Conservation (phyloP, 2,329 filamentous ascomycete genomes). For the Fusarium sp. region DNA sequence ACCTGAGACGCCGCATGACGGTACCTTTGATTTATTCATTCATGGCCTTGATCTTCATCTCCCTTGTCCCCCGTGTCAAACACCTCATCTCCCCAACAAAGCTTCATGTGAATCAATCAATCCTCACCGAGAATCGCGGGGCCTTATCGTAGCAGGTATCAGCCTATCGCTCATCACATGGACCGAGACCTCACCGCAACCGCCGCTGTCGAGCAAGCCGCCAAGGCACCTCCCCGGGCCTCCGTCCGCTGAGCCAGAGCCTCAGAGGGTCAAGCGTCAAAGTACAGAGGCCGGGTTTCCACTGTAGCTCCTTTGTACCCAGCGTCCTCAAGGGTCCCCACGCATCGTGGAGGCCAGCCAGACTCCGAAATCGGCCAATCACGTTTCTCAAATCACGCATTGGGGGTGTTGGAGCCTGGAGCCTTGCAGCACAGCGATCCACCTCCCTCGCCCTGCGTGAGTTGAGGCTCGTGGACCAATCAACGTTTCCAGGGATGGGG, state of each 20-base stretch:
- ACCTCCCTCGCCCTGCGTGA: slow-evolving; percentile 32
- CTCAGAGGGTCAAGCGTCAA: slow-evolving; percentile 30
- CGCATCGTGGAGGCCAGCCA: slow-evolving; percentile 10
- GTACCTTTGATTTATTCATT: slow-evolving; percentile 18
- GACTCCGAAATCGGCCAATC: slow-evolving; percentile 40
- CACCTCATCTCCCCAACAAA: slow-evolving; percentile 9
- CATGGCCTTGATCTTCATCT: slow-evolving; percentile 5
- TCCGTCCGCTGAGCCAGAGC: slow-evolving; percentile 9
- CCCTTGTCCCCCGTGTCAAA: slow-evolving; percentile 6
- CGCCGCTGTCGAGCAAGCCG: slow-evolving; percentile 10
- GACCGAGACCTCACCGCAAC: slow-evolving; percentile 23
- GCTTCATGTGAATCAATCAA: slow-evolving; percentile 4
- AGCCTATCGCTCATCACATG: slow-evolving; percentile 19
- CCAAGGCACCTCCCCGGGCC: slow-evolving; percentile 21
- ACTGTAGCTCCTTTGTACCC: slow-evolving; percentile 37
- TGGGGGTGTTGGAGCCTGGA: slow-evolving; percentile 29
- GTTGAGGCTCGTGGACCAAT: slow-evolving; percentile 29
- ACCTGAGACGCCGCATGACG: slow-evolving; percentile 11
- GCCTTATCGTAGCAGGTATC: slow-evolving; percentile 42
- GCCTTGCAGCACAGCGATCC: slow-evolving; percentile 23
- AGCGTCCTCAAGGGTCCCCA: slow-evolving; percentile 38
- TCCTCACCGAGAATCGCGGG: slow-evolving; percentile 34
- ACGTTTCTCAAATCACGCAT: slow-evolving; percentile 8
- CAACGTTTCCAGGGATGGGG: slow-evolving; percentile 7
- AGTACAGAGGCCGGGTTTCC: slow-evolving; percentile 16